phyloP scores from a whole-genome alignment of 2,329 filamentous ascomycete genomes.

The Fusarium drepaniforme region DNA sequence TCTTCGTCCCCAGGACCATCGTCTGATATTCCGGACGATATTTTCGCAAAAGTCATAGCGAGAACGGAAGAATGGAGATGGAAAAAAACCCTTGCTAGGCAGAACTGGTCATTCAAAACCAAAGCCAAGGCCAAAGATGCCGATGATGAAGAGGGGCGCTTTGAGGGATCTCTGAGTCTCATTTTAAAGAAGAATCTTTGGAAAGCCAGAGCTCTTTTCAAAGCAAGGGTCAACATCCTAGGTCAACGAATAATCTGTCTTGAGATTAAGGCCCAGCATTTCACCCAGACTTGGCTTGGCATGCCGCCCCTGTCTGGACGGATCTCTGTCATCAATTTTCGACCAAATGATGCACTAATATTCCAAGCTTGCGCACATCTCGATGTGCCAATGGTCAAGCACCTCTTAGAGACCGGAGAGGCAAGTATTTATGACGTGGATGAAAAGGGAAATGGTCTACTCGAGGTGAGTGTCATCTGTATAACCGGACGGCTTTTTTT shows the following conservation, averaged over 20 bases:
- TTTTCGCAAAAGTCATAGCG: background rate
- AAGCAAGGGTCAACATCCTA: background rate
- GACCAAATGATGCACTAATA: background rate
- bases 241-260: background rate
- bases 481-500: no score
- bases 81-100: background rate
- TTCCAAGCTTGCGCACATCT: rapidly evolving
- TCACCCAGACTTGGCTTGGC: background rate
- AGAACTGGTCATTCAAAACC: background rate
- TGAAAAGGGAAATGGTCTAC: rapidly evolving
- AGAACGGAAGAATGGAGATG: background rate
- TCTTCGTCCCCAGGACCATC: background rate
- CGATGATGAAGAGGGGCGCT: background rate
- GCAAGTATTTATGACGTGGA: background rate
- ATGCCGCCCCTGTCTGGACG: background rate
- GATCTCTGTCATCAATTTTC: background rate
- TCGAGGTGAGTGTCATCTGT: background rate
- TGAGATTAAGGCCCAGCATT: background rate
- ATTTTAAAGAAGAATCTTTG: background rate
- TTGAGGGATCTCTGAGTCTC: background rate
- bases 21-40: background rate
- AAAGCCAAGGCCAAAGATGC: background rate
- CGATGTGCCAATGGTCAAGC: background rate
- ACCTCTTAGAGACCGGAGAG: background rate
- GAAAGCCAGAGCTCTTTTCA: background rate